Base-by-base conservation (phyloP, 257 asterid species). In the Nicotiana paniculata region DNA sequence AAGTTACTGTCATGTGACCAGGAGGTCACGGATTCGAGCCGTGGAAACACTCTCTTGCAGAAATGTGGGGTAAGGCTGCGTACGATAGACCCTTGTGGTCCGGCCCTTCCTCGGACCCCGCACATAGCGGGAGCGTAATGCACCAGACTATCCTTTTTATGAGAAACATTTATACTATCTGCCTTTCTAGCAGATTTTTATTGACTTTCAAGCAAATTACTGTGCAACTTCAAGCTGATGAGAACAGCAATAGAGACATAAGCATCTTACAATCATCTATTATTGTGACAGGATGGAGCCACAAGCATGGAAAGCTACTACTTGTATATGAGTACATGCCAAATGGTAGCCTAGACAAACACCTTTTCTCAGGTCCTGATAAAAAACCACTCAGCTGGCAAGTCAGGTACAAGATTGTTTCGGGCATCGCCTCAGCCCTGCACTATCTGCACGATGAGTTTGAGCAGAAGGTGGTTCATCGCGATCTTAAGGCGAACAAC, bases 271-370 rank as follows among this genome's bases (percentile, higher is more conserved):
- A 43, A 43, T 43, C 51, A 43, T 43, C 4, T 51, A 24, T 74
- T 74, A 13, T 46, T 81, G 46, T 21, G 1, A 66, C 80, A 86
- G 91, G 91, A 53, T 86, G 89, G 91, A 86, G 91, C 77, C 91
- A 88, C 85, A 83, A 80, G 80, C 83, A 88, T 28, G 82, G 83
- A 35, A 86, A 88, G 37, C 81, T 88, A 32, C 81, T 86, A 1
- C 84, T 88, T 12, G 89, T 88, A 0, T 88, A 86, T 26, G 91
- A 88, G 24, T 87, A 84, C 86, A 84, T 87, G 89, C 88, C 90
- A 8, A 87, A 85, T n/a, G 86, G 90, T 26, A 82, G 89, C 78
- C 84, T 88, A 30, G 89, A 88, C 81, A 78, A 84, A 80, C 90
- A 88, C 63, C 83, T 86, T 18, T 86, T 88, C 17, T 37, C 80